Evolutionary conservation across 768 basidiomycete genomes (phyloP), one percentile per base, ranked within the genome.

Genomic region (Lactarius quietus): DNA sequence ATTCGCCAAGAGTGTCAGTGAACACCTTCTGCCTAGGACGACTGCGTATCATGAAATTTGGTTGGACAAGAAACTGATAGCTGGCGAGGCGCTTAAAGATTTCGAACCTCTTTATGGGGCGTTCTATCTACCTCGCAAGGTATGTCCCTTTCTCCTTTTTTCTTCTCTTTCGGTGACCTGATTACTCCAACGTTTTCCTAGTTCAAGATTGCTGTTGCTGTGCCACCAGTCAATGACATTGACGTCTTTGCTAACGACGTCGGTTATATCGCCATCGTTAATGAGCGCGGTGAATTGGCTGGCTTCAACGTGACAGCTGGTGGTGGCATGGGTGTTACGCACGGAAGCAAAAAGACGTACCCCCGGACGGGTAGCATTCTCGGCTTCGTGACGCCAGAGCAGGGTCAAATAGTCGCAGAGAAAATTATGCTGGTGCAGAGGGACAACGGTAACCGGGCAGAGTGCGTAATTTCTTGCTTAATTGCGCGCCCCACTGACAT

Each of bases 301-400:
- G 97, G 97, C 51, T 99, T 97, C 84, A 97, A 99, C 73, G 95
- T 99, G 59, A 77, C 88, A 18, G 81, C 93, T 52, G 97, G 97
- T 63, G 97, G 97, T 70, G 97, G 97, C 57, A 99, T 99, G 97
- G 97, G 97, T 76, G 97, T 98, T 52, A 98, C 97, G 1, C 96
- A 98, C 71, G 94, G 94, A 38, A 96, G 93, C 83, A 98, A 98
- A 82, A 95, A 97, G 81, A 99, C 97, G 0, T 98, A 98, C 75
- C 97, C 97, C 54, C 89, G 97, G 59, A 76, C 88, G 53, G 94
- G 86, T 33, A 88, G 89, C 71, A 78, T 97, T 55, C 84, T 99
- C 67, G 97, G 97, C 58, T 99, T 98, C 82, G 94, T 93, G 72
- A 92, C 90, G 1, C 78, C 85, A 6, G 93, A 95, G 59, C 89